phyloP scores from a whole-genome alignment of 2,329 filamentous ascomycete genomes.

The Pestalotiopsis sp. region DNA sequence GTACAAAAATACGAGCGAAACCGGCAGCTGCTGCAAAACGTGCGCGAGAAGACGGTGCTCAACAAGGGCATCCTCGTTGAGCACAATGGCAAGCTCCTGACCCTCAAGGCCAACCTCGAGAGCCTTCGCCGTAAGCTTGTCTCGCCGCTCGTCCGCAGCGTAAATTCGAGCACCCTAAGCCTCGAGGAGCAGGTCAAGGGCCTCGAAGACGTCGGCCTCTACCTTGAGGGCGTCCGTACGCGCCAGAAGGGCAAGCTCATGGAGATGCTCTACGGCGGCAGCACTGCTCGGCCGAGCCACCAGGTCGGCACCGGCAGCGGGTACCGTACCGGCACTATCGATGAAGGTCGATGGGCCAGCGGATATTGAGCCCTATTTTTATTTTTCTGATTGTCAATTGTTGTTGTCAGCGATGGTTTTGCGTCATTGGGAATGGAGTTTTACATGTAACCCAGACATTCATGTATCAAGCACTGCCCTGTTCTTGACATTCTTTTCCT shows the following conservation, averaged over 20 bases:
- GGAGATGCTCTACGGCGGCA: conserved; percentile 72
- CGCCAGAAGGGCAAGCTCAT: conserved; percentile 83
- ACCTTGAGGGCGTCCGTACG: conserved; percentile 75
- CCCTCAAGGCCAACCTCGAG: conserved; percentile 85
- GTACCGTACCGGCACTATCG: conserved; percentile 32
- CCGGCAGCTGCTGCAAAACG: conserved; percentile 74
- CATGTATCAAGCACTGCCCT: neutral
- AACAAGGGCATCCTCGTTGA: conserved; percentile 88
- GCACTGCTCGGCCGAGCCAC: conserved; percentile 12
- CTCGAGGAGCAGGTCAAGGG: conserved; percentile 87
- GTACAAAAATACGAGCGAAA: conserved; percentile 95
- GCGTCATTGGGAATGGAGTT: neutral
- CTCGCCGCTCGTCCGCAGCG: conserved; percentile 76
- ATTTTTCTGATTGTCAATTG: neutral
- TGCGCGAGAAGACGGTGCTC: conserved; percentile 80
- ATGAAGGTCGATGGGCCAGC: conserved; percentile 20
- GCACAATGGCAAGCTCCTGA: conserved; percentile 82
- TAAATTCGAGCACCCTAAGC: conserved; percentile 69
- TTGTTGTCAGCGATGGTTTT: neutral
- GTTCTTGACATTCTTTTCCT: neutral
- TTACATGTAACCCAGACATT: neutral
- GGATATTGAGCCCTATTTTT: neutral
- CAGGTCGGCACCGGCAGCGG: conserved; percentile 23
- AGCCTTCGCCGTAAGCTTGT: conserved; percentile 82
- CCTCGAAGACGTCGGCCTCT: conserved; percentile 76